These are phyloP conservation scores for Smittium culicis DNA, from an alignment of 371 early-diverging fungal genomes.

Conservation along the genomic window DNA sequence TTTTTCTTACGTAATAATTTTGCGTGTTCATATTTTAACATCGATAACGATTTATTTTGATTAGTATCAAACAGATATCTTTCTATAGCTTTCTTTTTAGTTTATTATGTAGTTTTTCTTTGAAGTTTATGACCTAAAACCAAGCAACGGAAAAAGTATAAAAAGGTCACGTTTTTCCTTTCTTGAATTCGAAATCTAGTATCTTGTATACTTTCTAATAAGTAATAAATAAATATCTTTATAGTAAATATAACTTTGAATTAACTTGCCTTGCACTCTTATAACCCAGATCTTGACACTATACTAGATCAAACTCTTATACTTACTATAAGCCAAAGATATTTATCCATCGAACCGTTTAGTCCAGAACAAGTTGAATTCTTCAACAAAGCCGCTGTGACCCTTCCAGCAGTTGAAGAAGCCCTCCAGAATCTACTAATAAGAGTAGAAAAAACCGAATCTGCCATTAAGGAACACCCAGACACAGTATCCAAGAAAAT, in stretches of 20 bases:
- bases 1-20: constrained; percentile 4
- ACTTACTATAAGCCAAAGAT: neutral
- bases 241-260: constrained; percentile 2
- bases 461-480: constrained; percentile 1
- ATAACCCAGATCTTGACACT: constrained; percentile 4
- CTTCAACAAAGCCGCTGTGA: neutral
- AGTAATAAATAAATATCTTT: neutral
- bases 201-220: constrained; percentile 6
- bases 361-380: neutral
- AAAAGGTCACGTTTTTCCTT: constrained; percentile 8
- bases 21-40: constrained; percentile 6
- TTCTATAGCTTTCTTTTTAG: constrained; percentile 3
- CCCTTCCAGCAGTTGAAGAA: neutral
- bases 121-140: constrained; percentile 7
- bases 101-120: constrained; percentile 4
- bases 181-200: constrained; percentile 7
- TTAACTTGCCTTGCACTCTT: neutral
- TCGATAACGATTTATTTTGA: constrained; percentile 3
- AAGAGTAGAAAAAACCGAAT: neutral
- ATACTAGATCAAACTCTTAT: neutral
- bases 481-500: neutral
- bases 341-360: neutral
- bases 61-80: constrained; percentile 6
- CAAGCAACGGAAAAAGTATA: constrained; percentile 10
- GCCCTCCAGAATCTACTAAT: neutral